Conservation (phyloP, 2,329 filamentous ascomycete species). For the Hypoxylon sp. region DNA sequence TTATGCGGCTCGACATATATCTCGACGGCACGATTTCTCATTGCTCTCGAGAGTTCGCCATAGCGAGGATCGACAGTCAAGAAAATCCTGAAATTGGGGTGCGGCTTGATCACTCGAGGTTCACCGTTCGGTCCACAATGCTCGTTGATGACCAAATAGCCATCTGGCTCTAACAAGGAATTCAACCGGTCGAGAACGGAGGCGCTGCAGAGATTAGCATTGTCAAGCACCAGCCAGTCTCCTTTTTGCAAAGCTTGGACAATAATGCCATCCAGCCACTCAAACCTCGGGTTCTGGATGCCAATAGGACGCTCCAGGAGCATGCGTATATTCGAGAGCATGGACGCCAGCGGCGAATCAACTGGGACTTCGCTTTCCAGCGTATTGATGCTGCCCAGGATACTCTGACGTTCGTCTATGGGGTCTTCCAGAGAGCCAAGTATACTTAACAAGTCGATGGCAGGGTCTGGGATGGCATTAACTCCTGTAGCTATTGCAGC, state of each 20-base stretch:
- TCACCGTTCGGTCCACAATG: conserved; percentile 84
- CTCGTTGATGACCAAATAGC: conserved; percentile 89
- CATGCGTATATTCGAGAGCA: conserved; percentile 57
- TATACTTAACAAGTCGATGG: conserved; percentile 59
- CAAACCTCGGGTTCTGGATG: conserved; percentile 81
- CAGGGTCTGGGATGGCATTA: conserved; percentile 54
- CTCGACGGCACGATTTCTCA: conserved; percentile 94
- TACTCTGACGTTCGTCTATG: conserved; percentile 47
- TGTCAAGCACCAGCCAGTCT: conserved; percentile 93
- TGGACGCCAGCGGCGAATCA: conserved; percentile 54
- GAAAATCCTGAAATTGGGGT: conserved; percentile 89
- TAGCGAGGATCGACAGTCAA: conserved; percentile 91
- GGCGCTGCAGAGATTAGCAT: conserved; percentile 94
- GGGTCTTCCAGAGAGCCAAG: conserved; percentile 55
- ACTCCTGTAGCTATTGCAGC: conserved; percentile 56
- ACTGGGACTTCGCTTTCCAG: conserved; percentile 53
- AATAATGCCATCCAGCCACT: conserved; percentile 94
- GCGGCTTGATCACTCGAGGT: conserved; percentile 79
- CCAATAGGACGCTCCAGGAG: conserved; percentile 62
- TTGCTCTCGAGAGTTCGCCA: conserved; percentile 92
- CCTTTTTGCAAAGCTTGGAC: conserved; percentile 86
- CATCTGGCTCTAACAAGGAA: conserved; percentile 90
- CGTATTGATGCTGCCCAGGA: conserved; percentile 50
- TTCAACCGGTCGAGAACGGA: conserved; percentile 95
- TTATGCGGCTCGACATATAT: conserved; percentile 72